Base-by-base conservation (phyloP, 2,329 filamentous ascomycete genomes). In the Fusarium multiceps region DNA sequence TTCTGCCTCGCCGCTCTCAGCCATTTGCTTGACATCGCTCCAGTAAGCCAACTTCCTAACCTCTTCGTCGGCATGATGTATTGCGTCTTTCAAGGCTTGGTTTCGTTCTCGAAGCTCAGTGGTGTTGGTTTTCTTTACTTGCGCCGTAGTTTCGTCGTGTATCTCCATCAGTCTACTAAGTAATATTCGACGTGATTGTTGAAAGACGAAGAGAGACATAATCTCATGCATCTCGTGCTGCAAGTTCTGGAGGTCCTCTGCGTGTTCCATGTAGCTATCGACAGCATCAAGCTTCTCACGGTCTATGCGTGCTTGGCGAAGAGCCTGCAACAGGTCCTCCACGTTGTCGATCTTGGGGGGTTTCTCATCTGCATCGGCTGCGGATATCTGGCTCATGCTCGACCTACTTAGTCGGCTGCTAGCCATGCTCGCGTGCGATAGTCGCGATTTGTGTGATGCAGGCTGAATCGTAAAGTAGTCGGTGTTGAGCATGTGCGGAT, bases 271-370 rank as follows among this genome's bases (percentile, higher is more conserved):
- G 76, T 97, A 99, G 67, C 88, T 92, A 74, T 92, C 89, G 23
- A 98, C 86, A 0, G 91, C 90, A 66, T 95, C 91, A 62, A 97
- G 89, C 82, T 96, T 98, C 82, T 98, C 95, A 34, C 96, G 88
- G 77, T 99, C 96, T 71, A 99, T 93, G 10, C 90, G 87, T 8
- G 92, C 89, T 41, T 82, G 82, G 67, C 90, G 91, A 57, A 99
- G 80, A 4, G 88, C 86, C 23, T 80, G 82, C 82, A 97, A 86
- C 27, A 99, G 82, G 5, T 88, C 88, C 6, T 89, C 87, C 20
- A 93, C 87, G 74, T 93, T 87, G 21, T 83, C 81, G 30, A 91
- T 86, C 30, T 86, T 82, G 7, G 82, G 82, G 53, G 90, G 86
- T 49, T 90, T 88, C 59, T 88, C 87, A 2, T 85, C 81, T 20